Evolutionary conservation across 805 yeast species (phyloP), one percentile per base, ranked within the genome.

Genomic region (Ogataea polymorpha): DNA sequence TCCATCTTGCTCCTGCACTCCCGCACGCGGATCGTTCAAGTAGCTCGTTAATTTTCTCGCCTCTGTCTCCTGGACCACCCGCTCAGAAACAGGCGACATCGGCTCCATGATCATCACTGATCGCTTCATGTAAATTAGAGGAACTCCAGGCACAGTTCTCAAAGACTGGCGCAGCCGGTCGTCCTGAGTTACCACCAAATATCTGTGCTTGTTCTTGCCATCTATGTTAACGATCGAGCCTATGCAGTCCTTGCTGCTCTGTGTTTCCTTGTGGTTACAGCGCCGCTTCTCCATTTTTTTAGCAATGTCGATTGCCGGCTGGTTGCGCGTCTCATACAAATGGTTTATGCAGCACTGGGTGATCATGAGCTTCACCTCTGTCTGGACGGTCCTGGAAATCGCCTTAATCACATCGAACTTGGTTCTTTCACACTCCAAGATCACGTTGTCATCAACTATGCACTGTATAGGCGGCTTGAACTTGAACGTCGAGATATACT

Each of bases 51-150:
- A 69, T 55, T 93, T 93, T 32, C 72, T 69, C 1, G 66, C 59
- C 62, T 93, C 99, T 29, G 72, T 67, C 21, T 62, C 52, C 33
- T 56, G 56, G 40, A 79, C 77, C 12, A 72, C 69, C 32, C 58
- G 61, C 10, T 68, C 70, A 31, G 91, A 83, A 6, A 86, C 86
- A 27, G 74, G 75, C 38, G 96, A 85, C 51, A 89, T 67, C 6
- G 97, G 96, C 63, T 93, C 99, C 93, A 93, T 80, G 20, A 93
- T 81, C 91, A 93, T 86, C 13, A 93, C 99, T 1, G 96, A 79
- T 46, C 96, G 73, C 56, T 85, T 82, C 78, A 93, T 80, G 61
- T 85, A 90, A 8, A 91, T 68, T 49, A 93, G 63, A 1, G 99
- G 99, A 1, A 88, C 84, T 10, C 96, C 99, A 0, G 99, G 95